Percentiles rank a stretch among this genome's conserved stretches.
phyloP scores from a whole-genome alignment of 2,329 filamentous ascomycete species.

The Lachnellula cervina region DNA sequence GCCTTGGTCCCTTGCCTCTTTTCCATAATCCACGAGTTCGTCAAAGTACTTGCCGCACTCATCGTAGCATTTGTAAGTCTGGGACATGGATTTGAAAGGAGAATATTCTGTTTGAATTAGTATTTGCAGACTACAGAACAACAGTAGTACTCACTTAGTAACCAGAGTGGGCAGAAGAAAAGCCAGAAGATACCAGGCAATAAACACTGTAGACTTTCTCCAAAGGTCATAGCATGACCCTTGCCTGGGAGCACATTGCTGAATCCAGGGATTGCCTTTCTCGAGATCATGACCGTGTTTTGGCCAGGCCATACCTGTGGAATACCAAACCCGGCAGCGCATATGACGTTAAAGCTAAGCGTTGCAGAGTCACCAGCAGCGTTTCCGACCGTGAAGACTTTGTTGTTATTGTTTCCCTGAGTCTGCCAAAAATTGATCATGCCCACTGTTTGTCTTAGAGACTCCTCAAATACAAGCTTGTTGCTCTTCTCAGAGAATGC shows the following conservation, averaged over 20 bases:
- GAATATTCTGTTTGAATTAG: constrained; percentile 20
- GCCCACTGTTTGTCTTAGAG: constrained; percentile 41
- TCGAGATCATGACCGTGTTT: constrained; percentile 25
- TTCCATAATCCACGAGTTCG: constrained; percentile 40
- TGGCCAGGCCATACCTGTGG: constrained; percentile 38
- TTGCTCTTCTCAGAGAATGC: constrained; percentile 44
- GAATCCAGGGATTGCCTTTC: constrained; percentile 16
- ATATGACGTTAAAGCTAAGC: constrained; percentile 49
- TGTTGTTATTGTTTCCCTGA: constrained; percentile 3
- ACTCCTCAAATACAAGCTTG: constrained; percentile 38
- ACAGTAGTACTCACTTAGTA: constrained; percentile 34
- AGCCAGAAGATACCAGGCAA: constrained; percentile 45
- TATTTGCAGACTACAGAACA: not conserved
- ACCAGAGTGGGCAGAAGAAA: constrained; percentile 40
- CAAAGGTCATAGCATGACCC: constrained; percentile 43
- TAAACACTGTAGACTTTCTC: constrained; percentile 42
- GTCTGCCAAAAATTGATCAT: constrained; percentile 36
- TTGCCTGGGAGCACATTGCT: constrained; percentile 13
- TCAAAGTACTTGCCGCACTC: constrained; percentile 50
- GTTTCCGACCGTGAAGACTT: constrained; percentile 34
- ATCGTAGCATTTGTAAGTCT: constrained; percentile 35
- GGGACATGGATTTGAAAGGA: constrained; percentile 38
- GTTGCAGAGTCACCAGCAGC: constrained; percentile 44
- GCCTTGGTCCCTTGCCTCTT: constrained; percentile 17
- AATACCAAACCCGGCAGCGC: constrained; percentile 45